Conservation (phyloP, 495 filamentous ascomycete species). For the Aspergillus sparsus region DNA sequence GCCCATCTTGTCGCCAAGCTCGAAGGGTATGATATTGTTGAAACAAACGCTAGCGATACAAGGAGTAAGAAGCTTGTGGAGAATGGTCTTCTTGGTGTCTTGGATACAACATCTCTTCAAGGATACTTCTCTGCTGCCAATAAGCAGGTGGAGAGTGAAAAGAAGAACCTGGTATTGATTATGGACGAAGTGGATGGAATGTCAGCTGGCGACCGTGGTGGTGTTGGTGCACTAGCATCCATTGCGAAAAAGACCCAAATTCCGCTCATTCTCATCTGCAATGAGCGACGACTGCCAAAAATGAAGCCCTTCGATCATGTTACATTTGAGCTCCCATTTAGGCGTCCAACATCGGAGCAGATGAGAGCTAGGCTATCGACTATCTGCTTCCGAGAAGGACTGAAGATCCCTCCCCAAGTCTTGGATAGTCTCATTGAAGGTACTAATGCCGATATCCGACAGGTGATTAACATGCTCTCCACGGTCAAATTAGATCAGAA, state of each 20-base stretch:
- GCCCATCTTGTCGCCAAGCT: slow-evolving; percentile 92
- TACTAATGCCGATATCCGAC: slow-evolving; percentile 90
- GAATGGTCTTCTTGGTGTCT: slow-evolving; percentile 75
- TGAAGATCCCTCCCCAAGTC: slow-evolving; percentile 84
- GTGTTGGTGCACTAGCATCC: slow-evolving; percentile 89
- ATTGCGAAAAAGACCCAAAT: slow-evolving; percentile 94
- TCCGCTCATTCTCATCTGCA: slow-evolving; percentile 96
- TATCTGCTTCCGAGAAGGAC: slow-evolving; percentile 86
- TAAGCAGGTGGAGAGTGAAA: slow-evolving; percentile 73
- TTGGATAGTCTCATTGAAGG: slow-evolving; percentile 95
- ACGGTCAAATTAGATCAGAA: slow-evolving; percentile 85
- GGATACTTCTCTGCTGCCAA: slow-evolving; percentile 89
- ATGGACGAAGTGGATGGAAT: slow-evolving; percentile 99
- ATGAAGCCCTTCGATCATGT: slow-evolving; percentile 96
- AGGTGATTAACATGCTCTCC: slow-evolving; percentile 98
- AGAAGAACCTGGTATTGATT: slow-evolving; percentile 90
- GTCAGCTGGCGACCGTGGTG: slow-evolving; percentile 95
- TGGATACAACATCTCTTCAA: slow-evolving; percentile 89
- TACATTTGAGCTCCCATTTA: slow-evolving; percentile 81
- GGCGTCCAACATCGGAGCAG: slow-evolving; percentile 83
- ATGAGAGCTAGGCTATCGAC: slow-evolving; percentile 89
- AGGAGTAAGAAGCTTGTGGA: slow-evolving; percentile 97
- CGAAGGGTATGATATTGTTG: slow-evolving; percentile 89
- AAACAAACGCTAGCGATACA: slow-evolving; percentile 96
- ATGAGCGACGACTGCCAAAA: slow-evolving; percentile 87